Evolutionary conservation across 192 early-diverging fungal genomes (phyloP), one percentile per base, ranked within the genome.

Genomic region (Entomortierella parvispora): DNA sequence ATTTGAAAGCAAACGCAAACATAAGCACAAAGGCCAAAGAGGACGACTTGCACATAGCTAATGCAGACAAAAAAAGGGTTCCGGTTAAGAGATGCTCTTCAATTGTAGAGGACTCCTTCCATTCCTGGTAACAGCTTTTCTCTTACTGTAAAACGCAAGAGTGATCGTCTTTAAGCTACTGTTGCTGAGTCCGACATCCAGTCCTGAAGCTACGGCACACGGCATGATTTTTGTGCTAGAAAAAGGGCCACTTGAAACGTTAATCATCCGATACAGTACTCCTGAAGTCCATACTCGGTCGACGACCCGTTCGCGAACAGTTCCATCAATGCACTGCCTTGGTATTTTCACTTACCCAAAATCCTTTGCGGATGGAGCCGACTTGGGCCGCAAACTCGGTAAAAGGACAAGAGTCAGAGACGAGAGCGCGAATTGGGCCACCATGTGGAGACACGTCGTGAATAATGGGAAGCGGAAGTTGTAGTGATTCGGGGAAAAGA

Each of bases 131-230:
- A n/a, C n/a, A n/a, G n/a, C n/a, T n/a, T n/a, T n/a, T n/a, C n/a
- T 28, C 66, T 49, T 66, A 81, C 91, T 98, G 83, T 96, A 95
- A 69, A 98, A 97, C 2, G 94, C 90, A 37, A 98, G 87, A 10
- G 96, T 91, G 31, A 98, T 94, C 42, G 89, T 89, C 80, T 92
- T 92, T 60, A 98, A 66, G 50, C 90, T 92, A 10, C 91, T 83
- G 69, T 97, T 98, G 66, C 94, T 94, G 34, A 98, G 76, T 3
- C 95, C 96, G 65, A 97, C 92, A 69, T 98, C 96, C 80, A 96
- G 65, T 23, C 93, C 93, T 2, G 95, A 93, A 0, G 96, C 92
- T 10, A 96, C 53, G 31, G 92, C 94, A 71, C 95, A 96, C 0
- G 96, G 96, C 7, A 97, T 78, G 6, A 93, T 91, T 56, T 92